A percentile compares a stretch with the other conserved stretches of the same genome.
These are phyloP conservation scores for Gyromitra esculenta DNA, from an alignment of 2,329 filamentous ascomycete genomes.

Conservation along the genomic window DNA sequence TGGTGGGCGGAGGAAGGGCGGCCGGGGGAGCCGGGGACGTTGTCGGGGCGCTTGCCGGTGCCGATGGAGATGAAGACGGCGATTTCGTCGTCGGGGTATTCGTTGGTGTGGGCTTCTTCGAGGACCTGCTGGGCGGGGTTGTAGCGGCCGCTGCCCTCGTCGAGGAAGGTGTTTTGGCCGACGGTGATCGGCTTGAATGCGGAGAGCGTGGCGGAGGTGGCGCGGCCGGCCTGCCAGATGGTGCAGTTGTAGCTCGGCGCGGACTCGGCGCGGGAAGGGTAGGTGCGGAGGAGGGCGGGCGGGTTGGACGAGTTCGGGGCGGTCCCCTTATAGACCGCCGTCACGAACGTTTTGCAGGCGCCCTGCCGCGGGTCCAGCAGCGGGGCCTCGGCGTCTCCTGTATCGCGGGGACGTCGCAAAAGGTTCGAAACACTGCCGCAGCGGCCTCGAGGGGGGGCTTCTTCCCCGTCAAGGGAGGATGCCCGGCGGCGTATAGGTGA, in stretches of 20 bases:
- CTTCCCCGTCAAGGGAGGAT: slow-evolving; percentile 24
- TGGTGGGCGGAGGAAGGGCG: not conserved
- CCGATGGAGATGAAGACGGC: slow-evolving; percentile 93
- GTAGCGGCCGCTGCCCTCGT: slow-evolving; percentile 90
- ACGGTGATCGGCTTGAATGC: slow-evolving; percentile 97
- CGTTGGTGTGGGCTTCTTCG: slow-evolving; percentile 89
- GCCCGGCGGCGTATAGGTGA: slow-evolving; percentile 25
- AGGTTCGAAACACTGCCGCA: not conserved
- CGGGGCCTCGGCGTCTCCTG: slow-evolving; percentile 51
- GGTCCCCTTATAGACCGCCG: slow-evolving; percentile 80
- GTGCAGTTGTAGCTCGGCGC: slow-evolving; percentile 91
- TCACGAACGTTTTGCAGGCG: slow-evolving; percentile 66
- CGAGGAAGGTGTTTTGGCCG: slow-evolving; percentile 91
- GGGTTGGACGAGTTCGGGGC: slow-evolving; percentile 65
- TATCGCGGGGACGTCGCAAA: slow-evolving; percentile 13
- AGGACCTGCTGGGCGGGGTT: slow-evolving; percentile 87
- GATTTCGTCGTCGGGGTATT: slow-evolving; percentile 83
- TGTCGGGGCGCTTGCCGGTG: slow-evolving; percentile 79
- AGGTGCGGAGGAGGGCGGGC: slow-evolving; percentile 84
- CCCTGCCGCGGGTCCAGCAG: slow-evolving; percentile 49
- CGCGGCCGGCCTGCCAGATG: slow-evolving; percentile 95
- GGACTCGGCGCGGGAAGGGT: slow-evolving; percentile 92
- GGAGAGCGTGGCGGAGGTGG: slow-evolving; percentile 88
- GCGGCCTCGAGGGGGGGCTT: slow-evolving; percentile 23
- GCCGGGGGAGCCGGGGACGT: slow-evolving; percentile 66